Evolutionary conservation across 2,329 filamentous ascomycete species (phyloP).

Genomic region (Emydomyces testavorans): DNA sequence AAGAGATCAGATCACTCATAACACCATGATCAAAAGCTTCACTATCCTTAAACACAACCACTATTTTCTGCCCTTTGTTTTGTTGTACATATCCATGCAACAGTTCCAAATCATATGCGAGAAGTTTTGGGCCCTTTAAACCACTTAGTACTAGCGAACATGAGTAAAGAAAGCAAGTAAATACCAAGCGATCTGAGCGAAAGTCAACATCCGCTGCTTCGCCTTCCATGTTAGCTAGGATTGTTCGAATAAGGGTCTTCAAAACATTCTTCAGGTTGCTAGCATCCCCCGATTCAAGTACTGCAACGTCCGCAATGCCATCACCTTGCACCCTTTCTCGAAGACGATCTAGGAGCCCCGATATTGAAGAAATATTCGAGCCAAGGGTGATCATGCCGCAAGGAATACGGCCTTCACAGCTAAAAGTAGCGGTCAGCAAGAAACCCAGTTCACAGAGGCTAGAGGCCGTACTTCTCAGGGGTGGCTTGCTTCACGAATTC

Average conservation of each 20-base stretch:
- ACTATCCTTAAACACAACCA: constrained; percentile 37
- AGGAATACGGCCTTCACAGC: constrained; percentile 32
- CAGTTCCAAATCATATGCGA: constrained; percentile 38
- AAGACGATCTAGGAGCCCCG: constrained; percentile 29
- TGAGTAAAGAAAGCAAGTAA: constrained; percentile 7
- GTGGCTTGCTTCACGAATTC: constrained; percentile 29
- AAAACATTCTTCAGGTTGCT: constrained; percentile 37
- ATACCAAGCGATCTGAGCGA: constrained; percentile 30
- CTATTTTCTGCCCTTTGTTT: constrained; percentile 29
- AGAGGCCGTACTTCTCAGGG: constrained; percentile 26
- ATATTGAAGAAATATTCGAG: constrained; percentile 35
- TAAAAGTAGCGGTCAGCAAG: constrained; percentile 18
- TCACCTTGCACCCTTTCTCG: constrained; percentile 25
- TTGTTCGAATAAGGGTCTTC: constrained; percentile 37
- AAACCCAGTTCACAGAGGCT: background rate
- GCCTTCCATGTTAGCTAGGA: constrained; percentile 30
- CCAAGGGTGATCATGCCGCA: constrained; percentile 35
- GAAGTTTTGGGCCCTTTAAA: constrained; percentile 30
- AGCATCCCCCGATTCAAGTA: constrained; percentile 36
- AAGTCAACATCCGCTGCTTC: constrained; percentile 32
- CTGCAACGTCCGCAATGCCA: constrained; percentile 29
- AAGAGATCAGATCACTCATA: constrained; percentile 36
- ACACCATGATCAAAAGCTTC: constrained; percentile 38
- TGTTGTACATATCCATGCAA: constrained; percentile 34
- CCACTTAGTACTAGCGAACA: constrained; percentile 9